Percentiles rank a stretch among this genome's conserved stretches.
phyloP scores from a whole-genome alignment of 768 basidiomycete genomes.

The Suillus subaureus region DNA sequence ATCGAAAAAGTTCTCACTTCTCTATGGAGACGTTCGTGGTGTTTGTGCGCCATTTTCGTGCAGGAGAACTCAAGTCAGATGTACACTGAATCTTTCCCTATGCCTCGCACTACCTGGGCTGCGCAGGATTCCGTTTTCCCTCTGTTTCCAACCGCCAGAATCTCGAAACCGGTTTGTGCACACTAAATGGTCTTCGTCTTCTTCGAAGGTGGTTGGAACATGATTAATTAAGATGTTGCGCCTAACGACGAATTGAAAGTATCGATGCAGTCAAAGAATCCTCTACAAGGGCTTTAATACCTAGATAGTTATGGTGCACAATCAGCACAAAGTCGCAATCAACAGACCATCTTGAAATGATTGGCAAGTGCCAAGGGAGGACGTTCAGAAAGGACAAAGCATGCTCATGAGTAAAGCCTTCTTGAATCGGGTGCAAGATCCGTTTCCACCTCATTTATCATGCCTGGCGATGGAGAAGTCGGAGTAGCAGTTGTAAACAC shows the following conservation, averaged over 20 bases:
- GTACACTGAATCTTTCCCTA: slow-evolving; percentile 63
- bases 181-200: slow-evolving; percentile 58
- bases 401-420: slow-evolving; percentile 98
- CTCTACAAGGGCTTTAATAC: slow-evolving; percentile 67
- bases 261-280: slow-evolving; percentile 20
- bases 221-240: slow-evolving; percentile 69
- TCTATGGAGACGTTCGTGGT: slow-evolving; percentile 25
- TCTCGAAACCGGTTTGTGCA: slow-evolving; percentile 68
- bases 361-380: slow-evolving; percentile 74
- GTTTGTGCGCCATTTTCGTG: slow-evolving; percentile 11
- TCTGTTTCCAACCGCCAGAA: slow-evolving; percentile 48
- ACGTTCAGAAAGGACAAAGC: slow-evolving; percentile 70
- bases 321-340: neutral
- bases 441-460: slow-evolving; percentile 15
- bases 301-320: slow-evolving; percentile 37
- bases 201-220: slow-evolving; percentile 78
- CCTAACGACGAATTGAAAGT: slow-evolving; percentile 41
- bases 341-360: slow-evolving; percentile 36
- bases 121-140: slow-evolving; percentile 43
- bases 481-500: slow-evolving; percentile 23
- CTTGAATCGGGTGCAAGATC: slow-evolving; percentile 52
- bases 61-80: slow-evolving; percentile 47
- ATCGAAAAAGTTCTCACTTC: slow-evolving; percentile 46
- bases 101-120: slow-evolving; percentile 41
- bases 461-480: slow-evolving; percentile 3